Evolutionary conservation across 2,329 filamentous ascomycete species (phyloP).

Genomic region (Blastomyces percursus): DNA sequence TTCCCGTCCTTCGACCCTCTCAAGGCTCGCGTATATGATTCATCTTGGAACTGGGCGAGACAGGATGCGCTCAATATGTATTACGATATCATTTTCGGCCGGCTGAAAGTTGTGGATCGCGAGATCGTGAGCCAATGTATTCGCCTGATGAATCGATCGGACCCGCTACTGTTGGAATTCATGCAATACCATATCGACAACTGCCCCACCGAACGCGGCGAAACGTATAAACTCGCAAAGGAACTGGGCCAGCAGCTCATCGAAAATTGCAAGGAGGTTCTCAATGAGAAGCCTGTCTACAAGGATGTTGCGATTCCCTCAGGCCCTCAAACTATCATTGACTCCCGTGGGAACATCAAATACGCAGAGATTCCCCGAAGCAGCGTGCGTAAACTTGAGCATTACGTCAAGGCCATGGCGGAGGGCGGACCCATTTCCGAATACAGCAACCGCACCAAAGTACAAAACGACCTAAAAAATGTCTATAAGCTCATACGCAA

Average conservation of each 20-base stretch:
- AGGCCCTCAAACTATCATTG: constrained; percentile 82
- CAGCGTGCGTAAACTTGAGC: constrained; percentile 91
- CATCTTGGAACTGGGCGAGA: constrained; percentile 97
- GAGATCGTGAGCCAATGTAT: constrained; percentile 99
- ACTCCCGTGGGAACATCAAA: constrained; percentile 81
- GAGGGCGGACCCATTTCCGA: constrained; percentile 97
- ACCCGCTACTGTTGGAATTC: constrained; percentile 88
- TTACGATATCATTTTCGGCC: constrained; percentile 96
- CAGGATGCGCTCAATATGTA: constrained; percentile 98
- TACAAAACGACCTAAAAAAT: constrained; percentile 85
- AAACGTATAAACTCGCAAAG: constrained; percentile 97
- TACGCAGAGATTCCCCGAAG: constrained; percentile 79
- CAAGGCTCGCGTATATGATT: constrained; percentile 94
- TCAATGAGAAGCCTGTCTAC: constrained; percentile 74
- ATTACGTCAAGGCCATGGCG: constrained; percentile 97
- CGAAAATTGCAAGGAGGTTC: constrained; percentile 91
- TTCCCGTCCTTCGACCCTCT: constrained; percentile 86
- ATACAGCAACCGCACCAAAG: constrained; percentile 96
- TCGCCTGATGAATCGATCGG: constrained; percentile 97
- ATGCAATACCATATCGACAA: constrained; percentile 99
- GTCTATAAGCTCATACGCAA: constrained; percentile 99
- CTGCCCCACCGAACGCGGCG: constrained; percentile 89
- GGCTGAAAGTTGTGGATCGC: constrained; percentile 82
- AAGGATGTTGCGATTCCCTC: constrained; percentile 93
- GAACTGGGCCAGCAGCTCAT: constrained; percentile 86